Conservation (phyloP, 208 protist species). For the Acanthamoeba quina region DNA sequence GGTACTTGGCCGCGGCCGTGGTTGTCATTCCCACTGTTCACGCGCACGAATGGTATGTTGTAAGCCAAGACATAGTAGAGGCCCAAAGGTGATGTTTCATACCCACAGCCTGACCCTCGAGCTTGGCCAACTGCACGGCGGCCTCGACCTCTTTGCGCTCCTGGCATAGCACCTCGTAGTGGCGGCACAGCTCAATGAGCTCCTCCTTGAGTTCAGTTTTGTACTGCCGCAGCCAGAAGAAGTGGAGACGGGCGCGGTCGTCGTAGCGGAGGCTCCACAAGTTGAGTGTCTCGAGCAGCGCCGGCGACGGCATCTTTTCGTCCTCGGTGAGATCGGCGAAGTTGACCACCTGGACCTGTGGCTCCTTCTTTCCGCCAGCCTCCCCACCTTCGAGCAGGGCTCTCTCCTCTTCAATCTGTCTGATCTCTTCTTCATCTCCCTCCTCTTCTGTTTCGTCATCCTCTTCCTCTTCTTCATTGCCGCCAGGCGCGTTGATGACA, state of each 20-base stretch:
- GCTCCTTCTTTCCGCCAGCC: neutral
- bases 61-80: neutral
- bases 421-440: slow-evolving; percentile 51
- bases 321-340: slow-evolving; percentile 35
- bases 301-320: slow-evolving; percentile 3
- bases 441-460: neutral
- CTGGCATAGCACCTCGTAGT: slow-evolving; percentile 64
- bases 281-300: slow-evolving; percentile 6
- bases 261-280: slow-evolving; percentile 29
- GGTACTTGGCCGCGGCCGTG: slow-evolving; percentile 80
- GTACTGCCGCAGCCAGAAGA: slow-evolving; percentile 49
- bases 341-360: neutral
- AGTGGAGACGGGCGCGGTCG: neutral
- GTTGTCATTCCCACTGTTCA: slow-evolving; percentile 82
- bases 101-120: neutral
- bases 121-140: neutral
- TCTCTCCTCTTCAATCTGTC: slow-evolving; percentile 9
- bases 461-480: neutral
- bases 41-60: neutral
- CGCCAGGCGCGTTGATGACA: neutral
- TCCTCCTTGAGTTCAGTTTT: neutral
- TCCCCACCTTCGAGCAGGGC: neutral
- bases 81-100: neutral
- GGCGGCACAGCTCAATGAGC: neutral
- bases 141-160: slow-evolving; percentile 66